Base-by-base conservation (phyloP, 2,329 filamentous ascomycete species). In the Penicillium sp. region DNA sequence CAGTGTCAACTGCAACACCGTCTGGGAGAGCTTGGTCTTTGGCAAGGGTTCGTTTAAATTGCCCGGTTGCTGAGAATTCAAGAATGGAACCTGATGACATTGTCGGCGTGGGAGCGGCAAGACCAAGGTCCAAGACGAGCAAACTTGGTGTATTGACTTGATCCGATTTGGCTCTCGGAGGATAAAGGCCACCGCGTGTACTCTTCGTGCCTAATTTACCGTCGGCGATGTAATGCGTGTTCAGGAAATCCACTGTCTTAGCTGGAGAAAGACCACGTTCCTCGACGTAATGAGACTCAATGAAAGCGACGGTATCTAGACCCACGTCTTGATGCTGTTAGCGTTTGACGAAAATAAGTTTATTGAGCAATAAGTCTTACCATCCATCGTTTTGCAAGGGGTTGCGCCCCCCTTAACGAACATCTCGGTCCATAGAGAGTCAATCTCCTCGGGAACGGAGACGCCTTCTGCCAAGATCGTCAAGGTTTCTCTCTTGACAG, bases 291-390 rank as follows among this genome's bases (percentile, higher is more conserved):
- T 82, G 76, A 26, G 75, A 58, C 53, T 83, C 80, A 47, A 83
- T 82, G 45, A 79, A 74, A 0, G 75, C 70, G 3, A 82, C 78
- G 0, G 79, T 82, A 48, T 83, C 80, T 0, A 83, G 67, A 0
- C 79, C 80, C 21, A 82, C 75, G 8, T 68, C 64, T 67, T 31
- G 7, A 18, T 26, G 24, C 3, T 31, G 43, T 49, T 16, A 59
- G 45, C 3, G 2, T 10, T 13, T 6, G 2, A 9, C 7, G 7
- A n/a, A 16, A 9, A n/a, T 26, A 9, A 9, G 6, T 26, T 23
- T n/a, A 39, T 5, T 2, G 26, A 2, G 4, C 1, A 2, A 24
- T 42, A n/a, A 18, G 15, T 63, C 65, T 49, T 41, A 65, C 66
- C 50, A 52, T 80, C 76, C 78, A 81, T 80, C 61, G 74, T 68